phyloP scores from a whole-genome alignment of 2,329 filamentous ascomycete species.

The Calonectria henricotiae region DNA sequence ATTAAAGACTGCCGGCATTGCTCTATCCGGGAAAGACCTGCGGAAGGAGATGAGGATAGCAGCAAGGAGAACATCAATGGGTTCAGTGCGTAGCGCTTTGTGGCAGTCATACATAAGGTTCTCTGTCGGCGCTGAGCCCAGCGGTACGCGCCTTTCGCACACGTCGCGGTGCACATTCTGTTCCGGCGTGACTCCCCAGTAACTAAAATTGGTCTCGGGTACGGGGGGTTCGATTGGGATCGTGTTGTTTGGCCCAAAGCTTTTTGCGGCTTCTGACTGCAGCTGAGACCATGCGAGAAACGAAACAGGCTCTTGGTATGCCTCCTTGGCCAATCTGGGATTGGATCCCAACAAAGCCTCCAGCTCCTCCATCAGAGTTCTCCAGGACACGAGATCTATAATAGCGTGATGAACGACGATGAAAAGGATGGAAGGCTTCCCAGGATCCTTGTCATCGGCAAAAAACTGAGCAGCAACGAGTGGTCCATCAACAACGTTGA shows the following conservation, averaged over 20 bases:
- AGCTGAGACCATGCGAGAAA: slow-evolving; percentile 9
- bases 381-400: not conserved
- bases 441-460: not conserved
- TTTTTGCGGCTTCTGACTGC: not conserved
- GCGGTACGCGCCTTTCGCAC: not conserved
- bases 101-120: slow-evolving; percentile 1
- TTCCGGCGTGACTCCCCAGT: not conserved
- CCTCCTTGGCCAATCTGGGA: not conserved
- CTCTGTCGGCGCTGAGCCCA: not conserved
- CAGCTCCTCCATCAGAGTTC: not conserved
- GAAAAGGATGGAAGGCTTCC: not conserved
- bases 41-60: not conserved
- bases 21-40: not conserved
- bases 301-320: not conserved
- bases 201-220: not conserved
- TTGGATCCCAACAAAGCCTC: not conserved
- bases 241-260: not conserved
- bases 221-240: not conserved
- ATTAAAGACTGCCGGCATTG: slow-evolving; percentile 1
- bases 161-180: slow-evolving; percentile 4
- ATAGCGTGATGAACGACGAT: not conserved
- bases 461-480: not conserved
- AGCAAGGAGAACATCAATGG: not conserved
- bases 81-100: not conserved
- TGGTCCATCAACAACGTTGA: not conserved